Evolutionary conservation across 2,329 filamentous ascomycete genomes (phyloP).

Genomic region (Davidsoniella neocaledoniae): DNA sequence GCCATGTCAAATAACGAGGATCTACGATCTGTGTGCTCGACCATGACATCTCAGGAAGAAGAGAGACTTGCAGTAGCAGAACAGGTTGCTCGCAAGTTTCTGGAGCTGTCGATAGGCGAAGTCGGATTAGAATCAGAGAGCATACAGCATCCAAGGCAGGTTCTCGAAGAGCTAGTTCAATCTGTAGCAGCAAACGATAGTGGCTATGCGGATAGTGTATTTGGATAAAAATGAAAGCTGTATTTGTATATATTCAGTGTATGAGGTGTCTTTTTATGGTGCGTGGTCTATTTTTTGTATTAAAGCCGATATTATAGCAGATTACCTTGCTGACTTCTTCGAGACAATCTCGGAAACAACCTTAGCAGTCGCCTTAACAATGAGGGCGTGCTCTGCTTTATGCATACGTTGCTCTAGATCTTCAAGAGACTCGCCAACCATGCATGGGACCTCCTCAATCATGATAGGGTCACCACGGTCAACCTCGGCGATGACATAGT

Average conservation of each 20-base stretch:
- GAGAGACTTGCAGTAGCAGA: conserved; percentile 53
- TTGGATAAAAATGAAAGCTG: neutral
- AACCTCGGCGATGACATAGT: conserved; percentile 67
- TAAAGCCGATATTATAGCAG: neutral
- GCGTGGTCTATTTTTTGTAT: neutral
- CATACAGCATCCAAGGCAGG: conserved; percentile 7
- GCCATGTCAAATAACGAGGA: conserved; percentile 59
- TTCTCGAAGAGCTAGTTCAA: conserved; percentile 4
- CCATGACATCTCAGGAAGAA: conserved; percentile 38
- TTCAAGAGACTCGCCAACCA: conserved; percentile 45
- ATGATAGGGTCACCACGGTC: conserved; percentile 64
- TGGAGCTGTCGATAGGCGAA: conserved; percentile 18
- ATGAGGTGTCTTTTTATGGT: neutral
- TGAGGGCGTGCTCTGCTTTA: conserved; percentile 55
- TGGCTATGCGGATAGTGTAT: neutral
- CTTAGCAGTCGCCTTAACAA: conserved; percentile 54
- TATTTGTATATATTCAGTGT: neutral
- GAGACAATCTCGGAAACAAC: conserved; percentile 25
- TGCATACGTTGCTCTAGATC: conserved; percentile 60
- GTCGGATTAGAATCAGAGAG: neutral
- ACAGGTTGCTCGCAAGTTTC: conserved; percentile 38
- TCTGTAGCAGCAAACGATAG: neutral
- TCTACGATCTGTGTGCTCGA: conserved; percentile 54
- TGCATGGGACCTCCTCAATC: conserved; percentile 49
- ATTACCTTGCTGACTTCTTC: conserved; percentile 10